Percentiles rank a stretch among this genome's conserved stretches.
These are phyloP conservation scores for Aphanomyces euteiches DNA, from an alignment of 352 stramenopile genomes.

Conservation along the genomic window DNA sequence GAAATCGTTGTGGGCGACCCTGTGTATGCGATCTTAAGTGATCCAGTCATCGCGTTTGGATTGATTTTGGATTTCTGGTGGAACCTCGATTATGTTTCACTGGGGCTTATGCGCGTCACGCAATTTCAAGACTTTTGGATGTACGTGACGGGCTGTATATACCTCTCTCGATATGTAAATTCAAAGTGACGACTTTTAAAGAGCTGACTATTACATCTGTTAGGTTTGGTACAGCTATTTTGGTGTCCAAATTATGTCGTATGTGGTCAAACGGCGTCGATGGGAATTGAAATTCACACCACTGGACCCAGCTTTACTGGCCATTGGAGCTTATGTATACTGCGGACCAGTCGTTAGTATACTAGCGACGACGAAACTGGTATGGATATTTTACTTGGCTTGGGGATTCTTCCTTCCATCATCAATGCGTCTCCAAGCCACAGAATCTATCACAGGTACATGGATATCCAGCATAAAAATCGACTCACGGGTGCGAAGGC, in stretches of 20 bases:
- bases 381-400: constrained; percentile 3
- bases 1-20: constrained; percentile 25
- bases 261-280: background rate
- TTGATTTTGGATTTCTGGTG: constrained; percentile 24
- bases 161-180: constrained; percentile 20
- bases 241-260: background rate
- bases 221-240: constrained; percentile 28
- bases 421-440: background rate
- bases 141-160: background rate
- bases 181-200: background rate
- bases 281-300: constrained; percentile 5
- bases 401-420: background rate
- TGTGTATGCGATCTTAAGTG: background rate
- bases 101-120: constrained; percentile 7
- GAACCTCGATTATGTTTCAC: constrained; percentile 6
- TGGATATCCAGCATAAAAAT: too few species aligned
- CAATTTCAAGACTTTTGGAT: constrained; percentile 1
- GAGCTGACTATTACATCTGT: background rate
- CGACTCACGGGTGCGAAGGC: too few species aligned
- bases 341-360: background rate
- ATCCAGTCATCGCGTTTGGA: constrained; percentile 7
- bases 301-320: constrained; percentile 18
- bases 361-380: background rate
- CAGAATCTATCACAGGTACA: background rate
- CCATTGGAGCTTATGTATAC: background rate